Conservation (phyloP, 1,284 basidiomycete species). For the Ustilago trichophora region DNA sequence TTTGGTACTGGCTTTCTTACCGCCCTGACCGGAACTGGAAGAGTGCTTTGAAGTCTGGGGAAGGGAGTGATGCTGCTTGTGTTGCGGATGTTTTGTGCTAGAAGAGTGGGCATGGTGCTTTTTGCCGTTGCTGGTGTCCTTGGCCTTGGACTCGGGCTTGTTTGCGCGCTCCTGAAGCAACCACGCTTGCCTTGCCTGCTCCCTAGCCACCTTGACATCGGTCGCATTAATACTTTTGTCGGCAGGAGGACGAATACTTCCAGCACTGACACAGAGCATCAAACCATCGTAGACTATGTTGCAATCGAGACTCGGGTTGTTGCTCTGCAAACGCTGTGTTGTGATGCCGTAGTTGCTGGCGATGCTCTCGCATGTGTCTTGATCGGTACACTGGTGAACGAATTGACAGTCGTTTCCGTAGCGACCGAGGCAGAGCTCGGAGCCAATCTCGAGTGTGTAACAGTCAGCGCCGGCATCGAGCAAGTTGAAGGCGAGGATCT, state of each 20-base stretch:
- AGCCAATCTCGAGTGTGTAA: conserved; percentile 72
- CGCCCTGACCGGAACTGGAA: not conserved
- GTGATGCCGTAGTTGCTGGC: conserved; percentile 50
- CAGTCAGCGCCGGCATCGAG: conserved; percentile 71
- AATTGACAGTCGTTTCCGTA: conserved; percentile 62
- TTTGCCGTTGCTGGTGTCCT: not conserved
- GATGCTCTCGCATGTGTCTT: conserved; percentile 54
- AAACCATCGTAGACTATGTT: conserved; percentile 52
- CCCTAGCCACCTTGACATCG: conserved; percentile 22
- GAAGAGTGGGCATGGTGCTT: not conserved
- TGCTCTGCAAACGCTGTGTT: conserved; percentile 35
- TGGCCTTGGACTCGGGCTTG: not conserved
- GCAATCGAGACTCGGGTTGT: conserved; percentile 59
- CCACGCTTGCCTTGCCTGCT: conserved; percentile 29
- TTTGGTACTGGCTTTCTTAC: not conserved
- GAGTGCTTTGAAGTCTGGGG: not conserved
- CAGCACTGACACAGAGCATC: conserved; percentile 54
- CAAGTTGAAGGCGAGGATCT: conserved; percentile 74
- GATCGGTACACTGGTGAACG: conserved; percentile 40
- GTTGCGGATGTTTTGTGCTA: not conserved
- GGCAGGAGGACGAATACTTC: conserved; percentile 50
- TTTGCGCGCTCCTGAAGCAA: conserved; percentile 4
- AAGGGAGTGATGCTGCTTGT: not conserved
- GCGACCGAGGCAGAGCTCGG: conserved; percentile 66
- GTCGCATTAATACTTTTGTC: conserved; percentile 40